Conservation (phyloP, 2,329 filamentous ascomycete species). For the Colletotrichum aenigma region DNA sequence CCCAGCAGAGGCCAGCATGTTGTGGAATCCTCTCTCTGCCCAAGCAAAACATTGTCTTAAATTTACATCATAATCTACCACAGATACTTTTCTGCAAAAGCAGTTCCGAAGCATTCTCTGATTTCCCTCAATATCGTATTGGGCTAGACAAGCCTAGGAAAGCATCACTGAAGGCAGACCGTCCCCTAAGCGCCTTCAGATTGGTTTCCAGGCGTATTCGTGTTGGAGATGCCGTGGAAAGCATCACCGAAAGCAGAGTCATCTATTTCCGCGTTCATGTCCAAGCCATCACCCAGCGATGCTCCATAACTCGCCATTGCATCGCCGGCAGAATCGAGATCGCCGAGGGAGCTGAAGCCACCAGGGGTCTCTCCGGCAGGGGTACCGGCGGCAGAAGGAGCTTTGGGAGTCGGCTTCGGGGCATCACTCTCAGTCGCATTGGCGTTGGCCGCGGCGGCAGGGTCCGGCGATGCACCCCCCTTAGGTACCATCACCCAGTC, state of each 20-base stretch:
- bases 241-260: constrained; percentile 86
- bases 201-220: constrained; percentile 36
- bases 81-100: background rate
- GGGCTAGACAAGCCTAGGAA: background rate
- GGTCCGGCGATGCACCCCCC: constrained; percentile 52
- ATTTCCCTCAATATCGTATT: background rate
- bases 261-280: constrained; percentile 71
- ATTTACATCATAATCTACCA: background rate
- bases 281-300: constrained; percentile 60
- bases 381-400: constrained; percentile 45
- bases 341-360: constrained; percentile 64
- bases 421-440: constrained; percentile 8
- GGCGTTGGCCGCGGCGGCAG: constrained; percentile 24
- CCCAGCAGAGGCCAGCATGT: background rate
- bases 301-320: constrained; percentile 65
- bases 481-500: constrained; percentile 81
- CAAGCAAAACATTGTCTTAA: background rate
- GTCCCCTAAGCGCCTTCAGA: constrained; percentile 18
- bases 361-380: constrained; percentile 38
- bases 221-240: constrained; percentile 67
- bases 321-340: constrained; percentile 74
- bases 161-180: background rate
- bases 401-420: constrained; percentile 4
- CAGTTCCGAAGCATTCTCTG: rapidly evolving
- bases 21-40: background rate